phyloP scores from a whole-genome alignment of 129 eudicot genomes.

The Flaveria linearis region DNA sequence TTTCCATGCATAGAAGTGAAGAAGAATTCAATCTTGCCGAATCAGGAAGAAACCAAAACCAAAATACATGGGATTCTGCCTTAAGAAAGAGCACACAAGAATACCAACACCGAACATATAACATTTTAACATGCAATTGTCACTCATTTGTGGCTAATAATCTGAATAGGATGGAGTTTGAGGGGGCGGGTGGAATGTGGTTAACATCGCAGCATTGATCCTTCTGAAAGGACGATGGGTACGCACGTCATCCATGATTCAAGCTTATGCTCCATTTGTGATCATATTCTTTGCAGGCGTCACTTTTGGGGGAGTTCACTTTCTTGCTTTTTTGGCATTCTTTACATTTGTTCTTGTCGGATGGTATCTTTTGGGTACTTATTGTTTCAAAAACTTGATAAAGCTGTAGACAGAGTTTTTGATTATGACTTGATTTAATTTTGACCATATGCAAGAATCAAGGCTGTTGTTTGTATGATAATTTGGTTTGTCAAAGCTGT shows the following conservation, averaged over 20 bases:
- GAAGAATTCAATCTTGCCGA: conserved; percentile 42
- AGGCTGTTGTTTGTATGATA: conserved; percentile 15
- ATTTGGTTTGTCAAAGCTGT: conserved; percentile 21
- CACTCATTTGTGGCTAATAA: conserved; percentile 91
- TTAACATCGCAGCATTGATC: conserved; percentile 68
- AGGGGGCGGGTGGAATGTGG: conserved; percentile 82
- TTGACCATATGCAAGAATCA: conserved; percentile 13
- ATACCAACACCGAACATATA: conserved; percentile 82
- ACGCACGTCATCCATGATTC: conserved; percentile 43
- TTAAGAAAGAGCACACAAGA: conserved; percentile 74
- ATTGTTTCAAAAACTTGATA: conserved; percentile 70
- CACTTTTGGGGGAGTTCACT: conserved; percentile 62
- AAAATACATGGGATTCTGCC: conserved; percentile 66
- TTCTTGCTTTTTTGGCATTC: conserved; percentile 62
- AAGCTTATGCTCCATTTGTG: conserved; percentile 60
- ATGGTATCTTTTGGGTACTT: conserved; percentile 88
- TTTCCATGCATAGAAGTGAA: conserved; percentile 28
- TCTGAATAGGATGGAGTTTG: conserved; percentile 69
- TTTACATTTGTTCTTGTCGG: conserved; percentile 65
- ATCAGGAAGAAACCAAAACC: conserved; percentile 37
- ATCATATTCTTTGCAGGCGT: conserved; percentile 60
- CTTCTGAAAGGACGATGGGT: conserved; percentile 80
- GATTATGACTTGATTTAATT: background rate
- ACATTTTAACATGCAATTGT: conserved; percentile 84
- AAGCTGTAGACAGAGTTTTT: conserved; percentile 41